A percentile compares a stretch with the other conserved stretches of the same genome.
phyloP scores from a whole-genome alignment of 2,329 filamentous ascomycete genomes.

The Endothia cerciana region DNA sequence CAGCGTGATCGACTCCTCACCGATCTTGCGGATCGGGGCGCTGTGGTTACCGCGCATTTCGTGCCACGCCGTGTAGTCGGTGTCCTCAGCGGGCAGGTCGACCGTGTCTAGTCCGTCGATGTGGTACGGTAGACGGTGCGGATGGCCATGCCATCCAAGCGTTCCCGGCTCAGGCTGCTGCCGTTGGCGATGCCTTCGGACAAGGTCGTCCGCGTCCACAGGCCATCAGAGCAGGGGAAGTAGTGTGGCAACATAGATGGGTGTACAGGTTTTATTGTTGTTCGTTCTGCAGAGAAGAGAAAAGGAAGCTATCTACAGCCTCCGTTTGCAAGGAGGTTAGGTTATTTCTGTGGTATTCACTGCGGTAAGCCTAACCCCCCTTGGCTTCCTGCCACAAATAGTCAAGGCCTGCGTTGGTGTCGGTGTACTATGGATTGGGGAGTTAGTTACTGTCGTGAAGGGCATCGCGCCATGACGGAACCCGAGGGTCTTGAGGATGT shows the following conservation, averaged over 20 bases:
- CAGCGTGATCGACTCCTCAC: constrained; percentile 65
- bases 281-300: too few relatives aligned
- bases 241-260: too few relatives aligned
- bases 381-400: too few relatives aligned
- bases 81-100: constrained; percentile 49
- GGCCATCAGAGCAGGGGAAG: constrained; percentile 31
- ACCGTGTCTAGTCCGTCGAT: constrained; percentile 58
- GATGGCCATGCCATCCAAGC: constrained; percentile 59
- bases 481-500: too few relatives aligned
- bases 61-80: constrained; percentile 49
- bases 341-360: too few relatives aligned
- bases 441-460: too few relatives aligned
- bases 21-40: constrained; percentile 52
- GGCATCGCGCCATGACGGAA: background rate
- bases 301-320: too few relatives aligned
- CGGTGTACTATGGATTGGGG: constrained; percentile 60
- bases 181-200: constrained; percentile 62
- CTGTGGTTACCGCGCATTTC: constrained; percentile 46
- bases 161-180: constrained; percentile 51
- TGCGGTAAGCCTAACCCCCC: too few relatives aligned
- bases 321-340: too few relatives aligned
- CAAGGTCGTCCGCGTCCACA: constrained; percentile 50
- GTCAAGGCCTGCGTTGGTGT: constrained; percentile 68
- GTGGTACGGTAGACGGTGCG: constrained; percentile 55
- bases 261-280: too few relatives aligned